Percentiles rank a stretch among this genome's conserved stretches.
phyloP scores from a whole-genome alignment of 1,139 yeast species.

The Cylindricascospora bacillispora region DNA sequence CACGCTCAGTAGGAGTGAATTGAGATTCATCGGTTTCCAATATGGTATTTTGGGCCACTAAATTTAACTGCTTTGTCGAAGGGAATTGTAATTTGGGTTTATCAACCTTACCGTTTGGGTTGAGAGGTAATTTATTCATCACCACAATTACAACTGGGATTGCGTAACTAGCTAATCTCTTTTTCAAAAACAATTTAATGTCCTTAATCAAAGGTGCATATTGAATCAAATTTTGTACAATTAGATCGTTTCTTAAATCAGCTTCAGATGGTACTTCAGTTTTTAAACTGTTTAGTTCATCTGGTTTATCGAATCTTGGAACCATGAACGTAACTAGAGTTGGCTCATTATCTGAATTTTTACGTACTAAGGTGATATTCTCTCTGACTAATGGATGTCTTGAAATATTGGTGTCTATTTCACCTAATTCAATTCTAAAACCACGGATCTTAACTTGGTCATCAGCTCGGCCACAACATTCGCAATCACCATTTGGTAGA shows the following conservation, averaged over 20 bases:
- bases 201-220: conserved; percentile 71
- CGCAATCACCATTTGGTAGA: conserved; percentile 93
- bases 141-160: conserved; percentile 90
- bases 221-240: conserved; percentile 66
- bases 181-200: conserved; percentile 68
- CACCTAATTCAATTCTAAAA: conserved; percentile 95
- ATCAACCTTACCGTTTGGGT: conserved; percentile 97
- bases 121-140: conserved; percentile 71
- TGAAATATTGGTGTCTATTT: conserved; percentile 91
- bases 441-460: conserved; percentile 98
- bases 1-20: conserved; percentile 51
- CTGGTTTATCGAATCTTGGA: conserved; percentile 55
- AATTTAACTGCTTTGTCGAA: conserved; percentile 60
- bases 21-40: conserved; percentile 35
- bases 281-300: conserved; percentile 24
- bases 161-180: conserved; percentile 84
- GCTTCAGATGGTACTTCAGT: conserved; percentile 31
- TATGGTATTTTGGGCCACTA: conserved; percentile 30
- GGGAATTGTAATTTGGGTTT: conserved; percentile 97
- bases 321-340: conserved; percentile 84
- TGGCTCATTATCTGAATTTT: conserved; percentile 87
- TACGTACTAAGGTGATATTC: conserved; percentile 82
- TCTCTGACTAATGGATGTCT: conserved; percentile 88
- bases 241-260: conserved; percentile 36
- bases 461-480: conserved; percentile 97